phyloP scores from a whole-genome alignment of 352 stramenopile genomes.

The Phytophthora citricola region DNA sequence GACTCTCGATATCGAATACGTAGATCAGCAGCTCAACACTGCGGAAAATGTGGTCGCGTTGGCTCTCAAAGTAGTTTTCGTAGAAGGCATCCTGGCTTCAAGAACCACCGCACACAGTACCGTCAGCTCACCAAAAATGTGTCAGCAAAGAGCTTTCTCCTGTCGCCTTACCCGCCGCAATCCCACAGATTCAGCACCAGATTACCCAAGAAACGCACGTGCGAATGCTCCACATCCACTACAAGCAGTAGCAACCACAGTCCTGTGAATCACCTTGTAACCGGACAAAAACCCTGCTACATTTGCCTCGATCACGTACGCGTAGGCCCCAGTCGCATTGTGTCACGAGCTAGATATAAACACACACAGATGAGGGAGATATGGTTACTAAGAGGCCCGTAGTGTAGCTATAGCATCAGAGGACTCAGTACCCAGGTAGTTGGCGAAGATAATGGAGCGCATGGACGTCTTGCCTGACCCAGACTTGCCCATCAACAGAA shows the following conservation, averaged over 20 bases:
- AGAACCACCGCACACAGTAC: conserved; percentile 5
- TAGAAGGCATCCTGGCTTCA: conserved; percentile 98
- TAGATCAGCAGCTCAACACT: conserved; percentile 99
- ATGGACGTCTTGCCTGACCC: conserved; percentile 99
- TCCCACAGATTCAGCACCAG: conserved; percentile 99
- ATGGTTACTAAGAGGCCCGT: neutral
- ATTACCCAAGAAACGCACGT: conserved; percentile 97
- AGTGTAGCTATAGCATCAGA: neutral
- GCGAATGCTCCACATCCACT: conserved; percentile 94
- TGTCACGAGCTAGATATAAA: conserved; percentile 90
- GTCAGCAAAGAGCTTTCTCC: neutral
- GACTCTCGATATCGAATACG: conserved; percentile 98
- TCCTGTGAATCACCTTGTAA: conserved; percentile 5
- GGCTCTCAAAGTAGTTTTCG: conserved; percentile 99
- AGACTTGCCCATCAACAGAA: conserved; percentile 97
- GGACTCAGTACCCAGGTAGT: conserved; percentile 92
- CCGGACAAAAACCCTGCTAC: neutral
- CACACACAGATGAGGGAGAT: neutral
- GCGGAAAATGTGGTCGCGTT: conserved; percentile 99
- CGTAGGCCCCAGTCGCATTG: conserved; percentile 96
- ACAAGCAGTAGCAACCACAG: conserved; percentile 19
- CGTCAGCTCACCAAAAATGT: conserved; percentile 4
- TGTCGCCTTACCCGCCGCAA: conserved; percentile 92
- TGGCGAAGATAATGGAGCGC: conserved; percentile 99
- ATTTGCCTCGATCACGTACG: conserved; percentile 41